Base-by-base conservation (phyloP, 2,329 filamentous ascomycete genomes). In the Hypoxylon sp. region DNA sequence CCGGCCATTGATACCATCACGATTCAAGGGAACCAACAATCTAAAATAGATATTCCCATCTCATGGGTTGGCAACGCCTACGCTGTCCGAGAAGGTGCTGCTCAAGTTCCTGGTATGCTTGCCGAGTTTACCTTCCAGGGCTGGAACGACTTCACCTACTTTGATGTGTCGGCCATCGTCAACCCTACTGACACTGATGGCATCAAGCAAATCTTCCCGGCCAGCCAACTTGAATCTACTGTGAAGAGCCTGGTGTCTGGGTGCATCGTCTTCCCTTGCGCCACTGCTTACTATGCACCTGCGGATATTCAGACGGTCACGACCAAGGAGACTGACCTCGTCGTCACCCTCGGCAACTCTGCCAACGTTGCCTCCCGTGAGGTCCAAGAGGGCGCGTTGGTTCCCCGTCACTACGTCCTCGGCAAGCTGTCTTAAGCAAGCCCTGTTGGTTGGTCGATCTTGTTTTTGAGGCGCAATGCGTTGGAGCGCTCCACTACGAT, bases 121-220 rank as follows among this genome's bases (percentile, higher is more conserved):
- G 83, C 83, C 57, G 83, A 85, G 72, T 79, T 84, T 59, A 77
- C 78, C 68, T 85, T 84, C 73, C 78, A 82, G 56, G 84, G 82
- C 73, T 85, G 77, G 77, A 72, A 75, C 55, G 84, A 78, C 68
- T 65, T 79, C 63, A 86, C 82, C 61, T 88, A 82, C 81, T 88
- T 85, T 62, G 86, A 88, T 68, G 84, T 88, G 67, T 87, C 85
- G 9, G 85, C 85, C 74, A 88, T 88, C 68, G 83, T 87, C 71
- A 78, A 84, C 76, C 77, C 84, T 53, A 73, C 73, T 39, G 86
- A 87, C 76, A 71, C 77, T 69, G 61, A 82, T 68, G 84, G 84
- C 71, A 81, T 88, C 72, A 86, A 87, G 81, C 77, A 83, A 78
- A 81, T 88, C 75, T 87, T 78, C 78, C 85, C 85, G 27, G 75